These are phyloP conservation scores for Boletus speciosus DNA, from an alignment of 768 basidiomycete genomes.

Conservation along the genomic window DNA sequence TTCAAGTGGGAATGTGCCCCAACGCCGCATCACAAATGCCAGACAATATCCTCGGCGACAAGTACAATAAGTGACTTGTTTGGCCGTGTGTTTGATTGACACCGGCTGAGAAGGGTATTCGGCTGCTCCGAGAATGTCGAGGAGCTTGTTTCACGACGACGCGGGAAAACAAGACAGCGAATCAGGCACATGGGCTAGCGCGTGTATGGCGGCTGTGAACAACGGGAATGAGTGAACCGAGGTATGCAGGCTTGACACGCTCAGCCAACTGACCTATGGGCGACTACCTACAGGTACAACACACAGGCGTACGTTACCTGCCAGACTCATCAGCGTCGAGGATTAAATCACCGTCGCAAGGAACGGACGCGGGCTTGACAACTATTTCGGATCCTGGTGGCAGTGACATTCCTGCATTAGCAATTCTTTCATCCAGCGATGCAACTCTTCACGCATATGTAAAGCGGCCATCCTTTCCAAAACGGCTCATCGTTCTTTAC, in stretches of 20 bases:
- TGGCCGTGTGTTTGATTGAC: too few species aligned
- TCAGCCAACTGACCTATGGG: too few species aligned
- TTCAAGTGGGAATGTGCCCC: too few species aligned
- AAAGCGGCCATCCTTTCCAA: slow-evolving; percentile 4
- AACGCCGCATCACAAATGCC: too few species aligned
- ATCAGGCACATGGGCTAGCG: neutral
- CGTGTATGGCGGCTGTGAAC: neutral
- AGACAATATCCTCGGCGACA: too few species aligned
- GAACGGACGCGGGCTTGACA: neutral
- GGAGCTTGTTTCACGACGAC: neutral
- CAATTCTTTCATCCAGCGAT: neutral
- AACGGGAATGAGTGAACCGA: slow-evolving; percentile 2
- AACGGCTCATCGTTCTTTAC: neutral
- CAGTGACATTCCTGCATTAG: neutral
- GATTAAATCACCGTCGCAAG: slow-evolving; percentile 9
- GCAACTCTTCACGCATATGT: neutral
- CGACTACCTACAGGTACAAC: neutral
- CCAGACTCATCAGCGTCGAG: neutral
- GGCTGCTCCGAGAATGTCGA: neutral
- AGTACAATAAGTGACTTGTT: too few species aligned
- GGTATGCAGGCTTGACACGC: neutral
- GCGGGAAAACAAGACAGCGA: neutral
- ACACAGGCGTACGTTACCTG: neutral
- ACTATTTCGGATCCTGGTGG: neutral
- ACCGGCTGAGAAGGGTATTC: neutral